Evolutionary conservation across 2,329 filamentous ascomycete species (phyloP).

Genomic region (Ascochyta rabiei): DNA sequence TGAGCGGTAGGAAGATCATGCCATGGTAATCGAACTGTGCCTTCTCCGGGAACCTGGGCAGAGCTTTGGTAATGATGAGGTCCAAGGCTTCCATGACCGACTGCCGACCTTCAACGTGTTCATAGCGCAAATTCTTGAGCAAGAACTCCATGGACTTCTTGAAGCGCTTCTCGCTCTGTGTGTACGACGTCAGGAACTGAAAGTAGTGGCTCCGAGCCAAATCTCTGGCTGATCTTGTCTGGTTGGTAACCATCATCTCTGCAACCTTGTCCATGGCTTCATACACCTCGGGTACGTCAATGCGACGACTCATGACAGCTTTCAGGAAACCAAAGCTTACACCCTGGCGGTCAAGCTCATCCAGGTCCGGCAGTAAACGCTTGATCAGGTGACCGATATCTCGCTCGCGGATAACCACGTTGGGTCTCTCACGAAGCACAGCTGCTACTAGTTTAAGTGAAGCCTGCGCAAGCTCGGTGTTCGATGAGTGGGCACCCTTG

Average conservation of each 20-base stretch:
- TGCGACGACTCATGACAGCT: constrained; percentile 80
- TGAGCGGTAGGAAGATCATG: constrained; percentile 83
- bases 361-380: constrained; percentile 84
- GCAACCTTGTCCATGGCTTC: constrained; percentile 84
- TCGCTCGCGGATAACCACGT: constrained; percentile 77
- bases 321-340: constrained; percentile 94
- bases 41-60: constrained; percentile 62
- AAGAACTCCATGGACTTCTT: constrained; percentile 88
- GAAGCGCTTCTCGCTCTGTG: constrained; percentile 88
- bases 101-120: constrained; percentile 83
- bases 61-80: constrained; percentile 77
- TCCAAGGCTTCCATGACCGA: constrained; percentile 94
- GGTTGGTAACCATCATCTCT: constrained; percentile 93
- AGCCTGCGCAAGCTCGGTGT: constrained; percentile 83
- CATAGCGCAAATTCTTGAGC: constrained; percentile 87
- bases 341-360: constrained; percentile 89
- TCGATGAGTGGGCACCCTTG: constrained; percentile 76
- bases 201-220: constrained; percentile 88
- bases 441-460: constrained; percentile 87
- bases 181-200: constrained; percentile 93
- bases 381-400: constrained; percentile 83
- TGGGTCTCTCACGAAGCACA: constrained; percentile 79
- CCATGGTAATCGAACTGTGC: constrained; percentile 81
- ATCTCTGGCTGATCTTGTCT: constrained; percentile 85
- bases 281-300: constrained; percentile 87